Conservation (phyloP, 352 stramenopile genomes). For the Globisporangium abappressorium region DNA sequence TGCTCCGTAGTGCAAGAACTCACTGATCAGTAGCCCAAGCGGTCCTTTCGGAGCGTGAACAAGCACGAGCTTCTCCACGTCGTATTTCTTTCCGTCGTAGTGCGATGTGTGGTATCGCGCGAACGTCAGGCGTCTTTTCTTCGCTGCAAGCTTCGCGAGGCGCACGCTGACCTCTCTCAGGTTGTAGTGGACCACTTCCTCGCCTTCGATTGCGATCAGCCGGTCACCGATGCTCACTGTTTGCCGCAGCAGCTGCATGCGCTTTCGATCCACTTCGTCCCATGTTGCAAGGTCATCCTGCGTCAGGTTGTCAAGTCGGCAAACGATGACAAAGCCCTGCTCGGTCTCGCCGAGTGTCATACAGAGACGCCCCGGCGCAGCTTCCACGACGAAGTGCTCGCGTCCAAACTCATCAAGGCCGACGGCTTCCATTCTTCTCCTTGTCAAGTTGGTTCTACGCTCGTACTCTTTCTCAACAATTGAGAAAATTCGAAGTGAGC, state of each 20-base stretch:
- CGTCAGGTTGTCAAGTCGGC: conserved; percentile 29
- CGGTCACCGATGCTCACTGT: conserved; percentile 43
- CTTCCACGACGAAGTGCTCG: conserved; percentile 44
- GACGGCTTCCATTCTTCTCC: conserved; percentile 20
- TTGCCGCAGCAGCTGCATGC: conserved; percentile 30
- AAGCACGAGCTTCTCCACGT: conserved; percentile 55
- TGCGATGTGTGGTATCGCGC: conserved; percentile 37
- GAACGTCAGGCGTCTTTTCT: conserved; percentile 43
- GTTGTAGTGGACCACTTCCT: conserved; percentile 41
- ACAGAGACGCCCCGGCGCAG: conserved; percentile 44
- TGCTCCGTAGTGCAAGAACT: conserved; percentile 36
- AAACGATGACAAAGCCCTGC: conserved; percentile 41
- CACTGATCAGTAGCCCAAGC: conserved; percentile 45
- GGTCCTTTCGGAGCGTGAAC: conserved; percentile 38
- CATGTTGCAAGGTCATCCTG: conserved; percentile 23
- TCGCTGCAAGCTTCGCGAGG: conserved; percentile 38
- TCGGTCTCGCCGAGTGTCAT: conserved; percentile 54
- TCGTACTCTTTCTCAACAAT: background rate
- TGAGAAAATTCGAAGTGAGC: conserved; percentile 19
- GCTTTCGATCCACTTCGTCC: conserved; percentile 31
- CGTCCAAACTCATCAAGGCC: conserved; percentile 47
- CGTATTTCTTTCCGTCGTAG: conserved; percentile 29
- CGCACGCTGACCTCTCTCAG: conserved; percentile 42
- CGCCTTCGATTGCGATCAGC: conserved; percentile 45
- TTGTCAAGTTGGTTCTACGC: background rate